A percentile compares a stretch with the other conserved stretches of the same genome.
These are phyloP conservation scores for Groenewaldozyma auringiensis DNA, from an alignment of 1,139 yeast species.

Conservation along the genomic window DNA sequence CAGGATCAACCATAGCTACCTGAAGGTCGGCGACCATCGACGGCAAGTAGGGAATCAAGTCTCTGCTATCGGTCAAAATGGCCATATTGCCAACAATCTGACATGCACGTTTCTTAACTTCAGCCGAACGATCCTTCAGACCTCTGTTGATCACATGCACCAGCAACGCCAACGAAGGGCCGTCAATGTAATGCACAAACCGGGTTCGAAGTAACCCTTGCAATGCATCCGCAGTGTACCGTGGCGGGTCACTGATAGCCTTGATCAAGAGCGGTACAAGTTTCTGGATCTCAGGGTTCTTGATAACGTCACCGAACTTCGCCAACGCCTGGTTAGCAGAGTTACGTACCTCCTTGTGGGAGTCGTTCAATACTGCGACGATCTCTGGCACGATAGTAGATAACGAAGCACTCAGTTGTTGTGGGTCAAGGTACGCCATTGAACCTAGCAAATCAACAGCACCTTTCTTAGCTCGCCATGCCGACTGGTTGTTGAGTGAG, in stretches of 20 bases:
- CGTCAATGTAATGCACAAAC: constrained; percentile 95
- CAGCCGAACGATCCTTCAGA: constrained; percentile 87
- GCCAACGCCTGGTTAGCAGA: constrained; percentile 88
- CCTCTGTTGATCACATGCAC: constrained; percentile 95
- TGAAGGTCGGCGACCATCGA: constrained; percentile 76
- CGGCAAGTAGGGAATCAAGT: constrained; percentile 74
- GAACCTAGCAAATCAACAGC: constrained; percentile 93
- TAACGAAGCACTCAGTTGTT: constrained; percentile 82
- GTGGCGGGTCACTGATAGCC: constrained; percentile 95
- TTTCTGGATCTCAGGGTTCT: constrained; percentile 92
- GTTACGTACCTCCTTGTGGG: constrained; percentile 92
- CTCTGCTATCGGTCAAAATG: constrained; percentile 81
- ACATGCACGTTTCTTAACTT: constrained; percentile 87
- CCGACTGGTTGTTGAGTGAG: constrained; percentile 68
- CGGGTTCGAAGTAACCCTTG: constrained; percentile 84
- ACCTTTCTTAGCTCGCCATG: constrained; percentile 97
- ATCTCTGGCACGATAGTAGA: constrained; percentile 91
- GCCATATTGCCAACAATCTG: constrained; percentile 99
- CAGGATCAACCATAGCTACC: constrained; percentile 96
- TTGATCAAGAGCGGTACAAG: constrained; percentile 82
- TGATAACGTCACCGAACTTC: constrained; percentile 91
- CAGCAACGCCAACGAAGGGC: constrained; percentile 91
- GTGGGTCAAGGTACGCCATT: constrained; percentile 95
- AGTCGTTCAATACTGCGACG: constrained; percentile 88
- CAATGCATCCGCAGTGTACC: constrained; percentile 77